A percentile compares a stretch with the other conserved stretches of the same genome.
Conservation (phyloP, 208 protist genomes). For the Trypanosoma theileri region DNA sequence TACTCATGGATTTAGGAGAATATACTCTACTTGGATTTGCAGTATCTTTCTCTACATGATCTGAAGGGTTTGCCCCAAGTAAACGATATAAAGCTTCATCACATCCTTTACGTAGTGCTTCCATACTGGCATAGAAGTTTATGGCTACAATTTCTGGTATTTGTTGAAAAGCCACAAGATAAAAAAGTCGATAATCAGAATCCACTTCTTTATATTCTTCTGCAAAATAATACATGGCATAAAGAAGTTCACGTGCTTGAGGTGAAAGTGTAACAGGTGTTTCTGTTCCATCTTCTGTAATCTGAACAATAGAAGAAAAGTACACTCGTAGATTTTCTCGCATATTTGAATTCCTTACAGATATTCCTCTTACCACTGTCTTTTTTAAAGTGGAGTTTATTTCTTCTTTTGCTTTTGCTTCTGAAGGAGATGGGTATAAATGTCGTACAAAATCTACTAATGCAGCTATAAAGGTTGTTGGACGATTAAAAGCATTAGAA, state of each 20-base stretch:
- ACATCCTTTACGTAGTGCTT: slow-evolving; percentile 56
- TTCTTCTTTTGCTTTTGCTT: slow-evolving; percentile 2
- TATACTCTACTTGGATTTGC: neutral
- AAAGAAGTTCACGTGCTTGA: slow-evolving; percentile 67
- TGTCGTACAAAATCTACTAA: slow-evolving; percentile 49
- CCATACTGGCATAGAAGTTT: slow-evolving; percentile 83
- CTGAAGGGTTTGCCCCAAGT: neutral
- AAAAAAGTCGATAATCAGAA: slow-evolving; percentile 83
- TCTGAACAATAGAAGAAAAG: slow-evolving; percentile 46
- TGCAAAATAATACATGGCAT: slow-evolving; percentile 75
- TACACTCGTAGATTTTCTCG: slow-evolving; percentile 51
- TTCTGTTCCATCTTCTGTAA: slow-evolving; percentile 19
- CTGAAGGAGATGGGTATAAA: neutral
- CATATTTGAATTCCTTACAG: slow-evolving; percentile 23
- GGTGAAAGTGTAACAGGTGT: slow-evolving; percentile 18
- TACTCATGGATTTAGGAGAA: neutral
- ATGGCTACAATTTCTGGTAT: slow-evolving; percentile 81
- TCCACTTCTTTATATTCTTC: slow-evolving; percentile 83
- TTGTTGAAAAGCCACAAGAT: slow-evolving; percentile 81
- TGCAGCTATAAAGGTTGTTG: slow-evolving; percentile 46
- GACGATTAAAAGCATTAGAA: neutral
- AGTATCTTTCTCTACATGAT: neutral
- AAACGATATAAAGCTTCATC: slow-evolving; percentile 19
- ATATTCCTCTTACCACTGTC: slow-evolving; percentile 22
- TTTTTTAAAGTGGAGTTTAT: neutral